phyloP scores from a whole-genome alignment of 768 basidiomycete genomes.

The Phanerochaete carnosa region DNA sequence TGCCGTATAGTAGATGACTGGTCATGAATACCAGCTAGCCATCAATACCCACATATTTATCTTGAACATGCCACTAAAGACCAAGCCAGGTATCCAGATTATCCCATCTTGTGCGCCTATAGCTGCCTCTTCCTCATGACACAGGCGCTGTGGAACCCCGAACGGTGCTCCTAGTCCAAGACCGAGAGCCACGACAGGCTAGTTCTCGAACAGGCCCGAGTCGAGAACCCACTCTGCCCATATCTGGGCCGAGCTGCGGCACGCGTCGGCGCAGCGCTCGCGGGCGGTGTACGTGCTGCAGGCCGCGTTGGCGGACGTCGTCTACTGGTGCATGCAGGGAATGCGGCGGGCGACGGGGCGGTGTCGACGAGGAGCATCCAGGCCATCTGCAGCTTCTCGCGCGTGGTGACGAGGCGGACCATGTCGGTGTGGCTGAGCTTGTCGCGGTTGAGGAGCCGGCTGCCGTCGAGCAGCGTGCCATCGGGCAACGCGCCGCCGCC shows the following conservation, averaged over 20 bases:
- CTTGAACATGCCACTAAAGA: background rate
- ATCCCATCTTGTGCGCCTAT: conserved; percentile 31
- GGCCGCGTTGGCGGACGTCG: background rate
- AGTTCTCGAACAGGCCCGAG: conserved; percentile 25
- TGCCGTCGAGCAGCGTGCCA: background rate
- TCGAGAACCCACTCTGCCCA: conserved; percentile 18
- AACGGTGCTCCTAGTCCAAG: conserved; percentile 24
- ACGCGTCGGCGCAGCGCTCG: conserved; percentile 12
- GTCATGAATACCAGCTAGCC: too few relatives aligned
- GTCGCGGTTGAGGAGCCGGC: background rate
- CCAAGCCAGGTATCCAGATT: conserved; percentile 28
- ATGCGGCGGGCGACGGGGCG: conserved; percentile 16
- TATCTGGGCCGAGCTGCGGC: background rate
- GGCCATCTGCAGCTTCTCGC: conserved; percentile 18
- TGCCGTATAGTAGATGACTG: too few relatives aligned
- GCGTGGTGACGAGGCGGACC: conserved; percentile 18
- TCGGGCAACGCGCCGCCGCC: conserved; percentile 7
- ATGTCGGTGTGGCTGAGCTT: conserved; percentile 16
- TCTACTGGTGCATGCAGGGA: conserved; percentile 19
- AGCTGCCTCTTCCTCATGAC: conserved; percentile 22
- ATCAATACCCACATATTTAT: too few relatives aligned
- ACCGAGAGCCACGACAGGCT: conserved; percentile 30
- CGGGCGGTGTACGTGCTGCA: background rate
- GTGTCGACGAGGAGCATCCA: conserved; percentile 20
- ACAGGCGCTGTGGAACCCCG: conserved; percentile 35